Evolutionary conservation across 495 filamentous ascomycete species (phyloP).

Genomic region (Trichoderma reesei): DNA sequence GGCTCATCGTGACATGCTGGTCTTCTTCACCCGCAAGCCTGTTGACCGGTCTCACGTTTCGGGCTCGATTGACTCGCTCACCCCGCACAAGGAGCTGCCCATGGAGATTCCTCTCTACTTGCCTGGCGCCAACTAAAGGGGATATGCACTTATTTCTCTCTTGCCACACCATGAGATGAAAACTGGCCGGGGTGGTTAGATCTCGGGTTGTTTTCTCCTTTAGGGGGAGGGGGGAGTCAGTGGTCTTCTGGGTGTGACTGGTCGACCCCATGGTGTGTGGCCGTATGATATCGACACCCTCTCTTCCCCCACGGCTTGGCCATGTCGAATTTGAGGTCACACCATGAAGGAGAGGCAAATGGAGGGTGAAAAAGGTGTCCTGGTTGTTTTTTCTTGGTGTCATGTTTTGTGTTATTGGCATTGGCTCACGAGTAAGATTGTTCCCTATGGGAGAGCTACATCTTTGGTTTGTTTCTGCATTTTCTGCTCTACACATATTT

Average conservation of each 20-base stretch:
- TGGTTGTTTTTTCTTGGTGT: no score
- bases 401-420: neutral
- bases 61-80: neutral
- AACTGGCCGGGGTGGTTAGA: neutral
- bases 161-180: neutral
- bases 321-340: neutral
- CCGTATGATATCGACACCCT: neutral
- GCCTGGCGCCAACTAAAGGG: neutral
- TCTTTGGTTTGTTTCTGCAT: neutral
- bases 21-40: slow-evolving; percentile 10
- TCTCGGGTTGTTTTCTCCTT: neutral
- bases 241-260: no score
- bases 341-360: neutral
- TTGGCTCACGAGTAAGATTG: neutral
- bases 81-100: neutral
- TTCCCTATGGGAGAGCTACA: no score
- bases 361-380: neutral
- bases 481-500: neutral
- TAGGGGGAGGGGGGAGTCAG: neutral
- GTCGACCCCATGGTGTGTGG: no score
- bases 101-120: slow-evolving; percentile 7
- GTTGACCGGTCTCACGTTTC: neutral
- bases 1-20: slow-evolving; percentile 8
- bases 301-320: neutral
- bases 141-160: neutral